phyloP scores from a whole-genome alignment of 2,329 filamentous ascomycete genomes.

The Botrytis deweyae region DNA sequence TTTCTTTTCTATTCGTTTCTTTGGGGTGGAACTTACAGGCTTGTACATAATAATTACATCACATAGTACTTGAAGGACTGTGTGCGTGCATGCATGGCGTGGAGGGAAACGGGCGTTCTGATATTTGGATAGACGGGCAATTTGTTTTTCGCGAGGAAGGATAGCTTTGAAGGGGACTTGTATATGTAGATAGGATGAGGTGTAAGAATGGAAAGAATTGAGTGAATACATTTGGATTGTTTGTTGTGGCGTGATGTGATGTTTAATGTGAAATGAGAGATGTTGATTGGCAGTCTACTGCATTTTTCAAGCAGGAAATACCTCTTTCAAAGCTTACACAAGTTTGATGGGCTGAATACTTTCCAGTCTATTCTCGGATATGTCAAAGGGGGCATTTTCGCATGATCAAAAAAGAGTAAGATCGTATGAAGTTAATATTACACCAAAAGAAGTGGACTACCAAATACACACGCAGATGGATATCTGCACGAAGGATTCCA shows the following conservation, averaged over 20 bases:
- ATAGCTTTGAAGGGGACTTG: neutral
- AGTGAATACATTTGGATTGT: neutral
- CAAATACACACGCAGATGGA: neutral
- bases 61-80: neutral
- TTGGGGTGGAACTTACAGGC: neutral
- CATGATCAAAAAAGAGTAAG: neutral
- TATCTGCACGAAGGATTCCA: neutral
- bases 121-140: neutral
- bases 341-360: neutral
- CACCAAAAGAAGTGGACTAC: neutral
- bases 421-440: conserved; percentile 9
- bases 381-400: too few species aligned
- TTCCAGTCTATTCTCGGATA: neutral
- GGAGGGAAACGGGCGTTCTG: neutral
- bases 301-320: neutral
- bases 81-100: neutral
- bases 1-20: too few species aligned
- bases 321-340: neutral
- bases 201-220: neutral
- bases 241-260: neutral
- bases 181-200: neutral
- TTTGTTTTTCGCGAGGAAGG: neutral
- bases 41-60: conserved; percentile 4
- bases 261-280: neutral
- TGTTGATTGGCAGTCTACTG: neutral